Evolutionary conservation across 2,329 filamentous ascomycete species (phyloP), one percentile per base, ranked within the genome.

Genomic region (Fusarium dimerum): DNA sequence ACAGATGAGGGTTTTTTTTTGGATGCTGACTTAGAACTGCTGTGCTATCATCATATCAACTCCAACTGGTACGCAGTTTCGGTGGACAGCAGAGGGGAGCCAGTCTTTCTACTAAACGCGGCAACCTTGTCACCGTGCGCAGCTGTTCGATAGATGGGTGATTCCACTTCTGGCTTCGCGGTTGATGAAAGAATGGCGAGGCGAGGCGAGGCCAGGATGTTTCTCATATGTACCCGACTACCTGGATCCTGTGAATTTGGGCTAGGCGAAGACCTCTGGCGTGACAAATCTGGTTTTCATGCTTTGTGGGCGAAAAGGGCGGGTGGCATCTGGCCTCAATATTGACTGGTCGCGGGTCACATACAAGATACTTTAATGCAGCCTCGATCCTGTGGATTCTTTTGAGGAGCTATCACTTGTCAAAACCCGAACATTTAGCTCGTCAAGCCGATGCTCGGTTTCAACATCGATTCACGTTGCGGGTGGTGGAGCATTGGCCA

Each of bases 401-500:
- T 36, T 3, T 15, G 32, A 36, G 54, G 54, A 52, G 40, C 34
- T 47, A 44, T 38, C 47, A 46, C 50, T 36, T 55, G 50, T 45
- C 38, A 43, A 47, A 50, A 45, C 52, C 41, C 51, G 39, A 47
- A 44, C 50, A 47, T 48, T 59, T 59, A 51, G 48, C 52, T 49
- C 40, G 59, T 53, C 51, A 60, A 57, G 52, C 43, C 55, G 54
- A 56, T 39, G 44, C 17, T 48, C 44, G 40, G 48, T 44, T 44
- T 39, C 43, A 40, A 48, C 45, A 40, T 44, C 61, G 52, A 62
- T 48, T 55, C 51, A 40, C 47, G 55, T 48, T 47, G 45, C 46
- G 15, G 48, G 40, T 34, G 41, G 63, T 66, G 63, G 63, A 62
- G 56, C 60, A 51, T 32, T 56, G 53, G 57, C 48, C 50, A 53